Conservation (phyloP, 805 yeast genomes). For the Yamadazyma scolyti region DNA sequence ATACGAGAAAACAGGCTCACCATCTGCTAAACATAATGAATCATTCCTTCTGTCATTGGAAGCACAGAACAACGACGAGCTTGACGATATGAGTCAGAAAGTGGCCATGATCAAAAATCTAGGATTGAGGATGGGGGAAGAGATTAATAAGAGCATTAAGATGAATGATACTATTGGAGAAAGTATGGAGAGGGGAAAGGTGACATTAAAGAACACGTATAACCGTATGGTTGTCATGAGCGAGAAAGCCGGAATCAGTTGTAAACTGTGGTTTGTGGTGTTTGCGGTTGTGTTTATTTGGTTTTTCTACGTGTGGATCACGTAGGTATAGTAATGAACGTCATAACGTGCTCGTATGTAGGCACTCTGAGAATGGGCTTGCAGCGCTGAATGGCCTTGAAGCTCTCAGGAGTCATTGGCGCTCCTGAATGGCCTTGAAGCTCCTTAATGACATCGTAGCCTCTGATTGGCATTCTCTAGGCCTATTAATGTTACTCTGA, state of each 20-base stretch:
- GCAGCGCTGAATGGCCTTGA: no score
- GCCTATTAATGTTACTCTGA: no score
- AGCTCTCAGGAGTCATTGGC: no score
- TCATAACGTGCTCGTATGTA: no score
- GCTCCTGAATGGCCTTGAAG: no score
- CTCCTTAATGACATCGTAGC: no score
- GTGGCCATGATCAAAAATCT: slow-evolving; percentile 39
- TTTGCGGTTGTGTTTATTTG: slow-evolving; percentile 31
- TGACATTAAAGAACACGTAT: slow-evolving; percentile 39
- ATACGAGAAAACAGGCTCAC: slow-evolving; percentile 26
- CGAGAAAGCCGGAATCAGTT: slow-evolving; percentile 42
- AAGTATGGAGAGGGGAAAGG: slow-evolving; percentile 35
- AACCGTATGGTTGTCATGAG: slow-evolving; percentile 44
- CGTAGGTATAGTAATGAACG: slow-evolving; percentile 4
- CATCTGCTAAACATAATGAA: slow-evolving; percentile 37
- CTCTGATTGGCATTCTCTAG: no score
- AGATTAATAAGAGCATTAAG: slow-evolving; percentile 38
- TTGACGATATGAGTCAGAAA: slow-evolving; percentile 38
- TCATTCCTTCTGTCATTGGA: slow-evolving; percentile 41
- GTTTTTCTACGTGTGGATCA: slow-evolving; percentile 41
- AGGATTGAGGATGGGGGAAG: slow-evolving; percentile 41
- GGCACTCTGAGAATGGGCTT: no score
- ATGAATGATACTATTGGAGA: slow-evolving; percentile 40
- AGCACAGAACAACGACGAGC: slow-evolving; percentile 39
- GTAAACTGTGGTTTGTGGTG: slow-evolving; percentile 43